These are phyloP conservation scores for Phytopythium helicoides DNA, from an alignment of 352 stramenopile species.

Conservation along the genomic window DNA sequence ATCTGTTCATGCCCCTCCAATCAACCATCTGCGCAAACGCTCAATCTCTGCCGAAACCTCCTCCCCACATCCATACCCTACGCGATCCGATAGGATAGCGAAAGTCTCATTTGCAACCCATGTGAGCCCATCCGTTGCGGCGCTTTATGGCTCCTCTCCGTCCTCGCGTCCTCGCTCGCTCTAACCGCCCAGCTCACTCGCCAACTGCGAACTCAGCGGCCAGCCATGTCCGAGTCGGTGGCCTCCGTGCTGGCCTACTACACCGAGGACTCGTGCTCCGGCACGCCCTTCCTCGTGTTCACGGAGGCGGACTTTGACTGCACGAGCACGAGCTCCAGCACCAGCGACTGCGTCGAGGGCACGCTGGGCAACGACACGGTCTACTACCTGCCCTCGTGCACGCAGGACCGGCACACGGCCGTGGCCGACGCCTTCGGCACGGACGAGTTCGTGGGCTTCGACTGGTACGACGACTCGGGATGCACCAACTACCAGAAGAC, in stretches of 20 bases:
- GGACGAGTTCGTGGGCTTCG: not conserved
- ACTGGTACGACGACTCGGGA: constrained; percentile 1
- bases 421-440: not conserved
- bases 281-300: not conserved
- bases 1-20: too few species aligned
- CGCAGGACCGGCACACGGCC: not conserved
- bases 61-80: too few species aligned
- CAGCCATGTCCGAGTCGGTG: too few species aligned
- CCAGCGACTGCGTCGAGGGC: not conserved
- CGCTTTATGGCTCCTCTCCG: too few species aligned
- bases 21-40: too few species aligned
- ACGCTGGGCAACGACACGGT: not conserved
- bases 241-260: constrained; percentile 1
- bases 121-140: too few species aligned
- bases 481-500: constrained; percentile 5
- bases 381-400: not conserved
- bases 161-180: too few species aligned
- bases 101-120: too few species aligned
- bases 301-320: constrained; percentile 4
- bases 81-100: too few species aligned
- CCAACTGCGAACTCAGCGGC: too few species aligned
- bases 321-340: not conserved
- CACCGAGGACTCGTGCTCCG: not conserved
- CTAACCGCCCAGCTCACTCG: too few species aligned
- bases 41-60: too few species aligned